Base-by-base conservation (phyloP, 2,329 filamentous ascomycete species). In the Setomelanomma holmii region DNA sequence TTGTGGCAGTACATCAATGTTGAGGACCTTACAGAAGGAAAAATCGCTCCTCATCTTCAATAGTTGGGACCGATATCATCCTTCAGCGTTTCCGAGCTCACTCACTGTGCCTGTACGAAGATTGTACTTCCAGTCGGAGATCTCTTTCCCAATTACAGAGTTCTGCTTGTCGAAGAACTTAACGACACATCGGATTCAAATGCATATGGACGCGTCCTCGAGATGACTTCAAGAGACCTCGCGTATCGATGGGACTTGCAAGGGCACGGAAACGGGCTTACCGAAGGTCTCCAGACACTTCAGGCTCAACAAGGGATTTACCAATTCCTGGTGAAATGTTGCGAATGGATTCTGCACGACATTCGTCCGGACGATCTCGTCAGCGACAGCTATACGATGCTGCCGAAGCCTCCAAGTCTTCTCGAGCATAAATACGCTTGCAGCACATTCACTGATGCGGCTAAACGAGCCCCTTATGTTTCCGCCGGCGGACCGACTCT, bases 401-500 rank as follows among this genome's bases (percentile, higher is more conserved):
- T 39, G 21, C 36, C 36, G 12, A 19, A 39, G 7, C 36, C 36
- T 19, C 17, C 36, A 7, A 39, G 8, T 6, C 19, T 39, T 16
- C n/a, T 39, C 5, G 17, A 20, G 16, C n/a, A 39, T 6, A 19
- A 39, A 19, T 17, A 39, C 19, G 21, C n/a, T 6, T 39, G 12
- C 17, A 39, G 36, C 17, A 21, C 6, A 6, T 39, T 39, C 19
- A 19, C 36, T 12, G 36, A 39, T 5, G 36, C n/a, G 11, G 16
- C 36, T 3, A 39, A 19, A 4, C 4, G 19, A 12, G 80, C 79
- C 11, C 36, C 36, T 7, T 87, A 86, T 51, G 71, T 79, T 3
- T 43, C 78, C 0, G 83, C 84, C 0, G 69, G 75, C 0, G 54
- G 63, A 2, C 63, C 85, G 0, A 76, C 86, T 54, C 64, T 86